phyloP scores from a whole-genome alignment of 768 basidiomycete species.

The Auricularia cornea region DNA sequence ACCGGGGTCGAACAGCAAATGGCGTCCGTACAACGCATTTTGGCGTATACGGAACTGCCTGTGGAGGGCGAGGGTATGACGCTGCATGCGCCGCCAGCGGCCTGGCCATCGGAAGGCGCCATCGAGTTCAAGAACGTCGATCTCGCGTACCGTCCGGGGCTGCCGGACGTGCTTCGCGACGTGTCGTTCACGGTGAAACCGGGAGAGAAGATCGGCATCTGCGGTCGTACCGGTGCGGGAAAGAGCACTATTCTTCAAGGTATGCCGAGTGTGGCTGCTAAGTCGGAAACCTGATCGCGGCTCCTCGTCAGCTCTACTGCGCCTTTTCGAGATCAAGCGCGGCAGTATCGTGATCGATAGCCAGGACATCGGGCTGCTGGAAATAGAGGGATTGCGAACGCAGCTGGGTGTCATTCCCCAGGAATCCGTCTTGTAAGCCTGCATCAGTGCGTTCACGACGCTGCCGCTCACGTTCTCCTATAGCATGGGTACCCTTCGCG shows the following conservation, averaged over 20 bases:
- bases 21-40: slow-evolving; percentile 62
- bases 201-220: slow-evolving; percentile 51
- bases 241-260: slow-evolving; percentile 14
- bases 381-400: slow-evolving; percentile 22
- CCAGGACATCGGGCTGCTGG: slow-evolving; percentile 18
- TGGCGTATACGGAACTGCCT: slow-evolving; percentile 56
- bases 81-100: slow-evolving; percentile 36
- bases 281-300: too few species aligned
- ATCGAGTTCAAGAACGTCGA: slow-evolving; percentile 50
- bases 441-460: too few species aligned
- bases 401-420: slow-evolving; percentile 28
- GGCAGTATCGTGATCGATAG: slow-evolving; percentile 21
- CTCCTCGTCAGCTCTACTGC: background rate
- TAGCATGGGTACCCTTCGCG: background rate
- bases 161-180: slow-evolving; percentile 57
- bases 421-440: slow-evolving; percentile 10
- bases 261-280: background rate
- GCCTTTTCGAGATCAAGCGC: background rate
- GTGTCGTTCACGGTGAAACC: slow-evolving; percentile 46
- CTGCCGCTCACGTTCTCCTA: background rate
- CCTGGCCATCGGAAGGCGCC: slow-evolving; percentile 45
- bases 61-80: slow-evolving; percentile 39
- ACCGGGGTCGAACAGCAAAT: slow-evolving; percentile 61
- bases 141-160: slow-evolving; percentile 50
- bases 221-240: slow-evolving; percentile 30